Conservation (phyloP, 2,329 filamentous ascomycete species). For the Talaromyces sp. region DNA sequence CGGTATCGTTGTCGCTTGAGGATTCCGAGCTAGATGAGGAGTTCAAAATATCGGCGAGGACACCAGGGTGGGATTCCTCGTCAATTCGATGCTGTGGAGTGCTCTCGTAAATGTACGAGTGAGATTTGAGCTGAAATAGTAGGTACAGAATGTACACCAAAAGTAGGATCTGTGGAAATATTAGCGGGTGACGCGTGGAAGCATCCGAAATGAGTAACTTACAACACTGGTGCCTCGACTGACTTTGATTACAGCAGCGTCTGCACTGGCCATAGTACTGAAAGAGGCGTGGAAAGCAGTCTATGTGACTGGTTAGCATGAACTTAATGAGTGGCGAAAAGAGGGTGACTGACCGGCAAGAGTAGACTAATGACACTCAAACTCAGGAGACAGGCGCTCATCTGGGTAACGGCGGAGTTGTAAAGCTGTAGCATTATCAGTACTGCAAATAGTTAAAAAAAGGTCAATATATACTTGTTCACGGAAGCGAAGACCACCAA, state of each 20-base stretch:
- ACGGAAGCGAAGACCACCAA: conserved; percentile 73
- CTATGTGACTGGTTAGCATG: conserved; percentile 29
- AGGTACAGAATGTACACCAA: conserved; percentile 77
- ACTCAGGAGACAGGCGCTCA: conserved; percentile 84
- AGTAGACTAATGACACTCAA: conserved; percentile 81
- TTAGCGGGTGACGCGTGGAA: background rate
- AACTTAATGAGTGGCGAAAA: background rate
- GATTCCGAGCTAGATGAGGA: conserved; percentile 52
- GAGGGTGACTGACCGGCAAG: conserved; percentile 56
- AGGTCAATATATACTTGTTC: conserved; percentile 56
- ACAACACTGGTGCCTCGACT: conserved; percentile 80
- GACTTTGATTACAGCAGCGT: conserved; percentile 66
- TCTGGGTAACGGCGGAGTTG: conserved; percentile 85
- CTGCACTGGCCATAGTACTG: conserved; percentile 53
- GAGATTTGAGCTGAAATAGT: conserved; percentile 83
- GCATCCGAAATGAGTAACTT: conserved; percentile 27
- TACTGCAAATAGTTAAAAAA: background rate
- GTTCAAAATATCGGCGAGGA: conserved; percentile 71
- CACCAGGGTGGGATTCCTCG: conserved; percentile 75
- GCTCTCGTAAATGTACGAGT: conserved; percentile 81
- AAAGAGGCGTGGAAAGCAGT: conserved; percentile 88
- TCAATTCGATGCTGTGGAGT: conserved; percentile 86
- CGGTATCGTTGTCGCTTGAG: conserved; percentile 53
- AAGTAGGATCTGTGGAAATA: conserved; percentile 48
- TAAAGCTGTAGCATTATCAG: conserved; percentile 55